A percentile compares a stretch with the other conserved stretches of the same genome.
Evolutionary conservation across 2,329 filamentous ascomycete species (phyloP).

Genomic region (Keithomyces neogunnii): DNA sequence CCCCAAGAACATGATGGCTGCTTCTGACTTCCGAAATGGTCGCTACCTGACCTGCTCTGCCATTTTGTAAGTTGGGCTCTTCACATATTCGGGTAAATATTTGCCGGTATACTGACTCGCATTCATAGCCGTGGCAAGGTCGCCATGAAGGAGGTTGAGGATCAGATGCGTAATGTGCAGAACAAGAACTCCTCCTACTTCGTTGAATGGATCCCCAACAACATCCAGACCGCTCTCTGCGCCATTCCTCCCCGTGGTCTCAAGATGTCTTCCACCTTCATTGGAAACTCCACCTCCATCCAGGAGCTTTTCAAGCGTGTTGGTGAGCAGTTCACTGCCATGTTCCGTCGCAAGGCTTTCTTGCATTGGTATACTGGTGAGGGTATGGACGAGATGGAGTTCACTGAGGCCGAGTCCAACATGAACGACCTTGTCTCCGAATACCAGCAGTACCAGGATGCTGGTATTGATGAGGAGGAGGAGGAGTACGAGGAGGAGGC

Average conservation of each 20-base stretch:
- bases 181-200: constrained; percentile 99
- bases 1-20: constrained; percentile 99
- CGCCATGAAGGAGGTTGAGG: constrained; percentile 99
- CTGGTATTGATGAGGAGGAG: constrained; percentile 92
- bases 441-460: constrained; percentile 99
- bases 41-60: constrained; percentile 99
- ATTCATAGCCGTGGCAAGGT: constrained; percentile 80
- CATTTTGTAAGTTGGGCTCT: constrained; percentile 64
- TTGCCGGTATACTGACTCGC: constrained; percentile 6
- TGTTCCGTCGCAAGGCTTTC: constrained; percentile 99
- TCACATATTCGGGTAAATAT: no score
- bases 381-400: constrained; percentile 99
- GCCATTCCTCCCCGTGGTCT: constrained; percentile 95
- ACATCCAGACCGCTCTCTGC: constrained; percentile 98
- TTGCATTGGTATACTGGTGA: constrained; percentile 99
- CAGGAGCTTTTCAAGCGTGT: constrained; percentile 99
- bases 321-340: constrained; percentile 98
- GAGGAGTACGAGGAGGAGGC: constrained; percentile 90
- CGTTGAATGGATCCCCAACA: constrained; percentile 99
- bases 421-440: constrained; percentile 99
- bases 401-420: constrained; percentile 99
- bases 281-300: constrained; percentile 98
- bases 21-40: constrained; percentile 98
- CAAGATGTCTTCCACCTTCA: constrained; percentile 98
- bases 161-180: constrained; percentile 99